Conservation (phyloP, 2,329 filamentous ascomycete genomes). For the Clonostachys chloroleuca region DNA sequence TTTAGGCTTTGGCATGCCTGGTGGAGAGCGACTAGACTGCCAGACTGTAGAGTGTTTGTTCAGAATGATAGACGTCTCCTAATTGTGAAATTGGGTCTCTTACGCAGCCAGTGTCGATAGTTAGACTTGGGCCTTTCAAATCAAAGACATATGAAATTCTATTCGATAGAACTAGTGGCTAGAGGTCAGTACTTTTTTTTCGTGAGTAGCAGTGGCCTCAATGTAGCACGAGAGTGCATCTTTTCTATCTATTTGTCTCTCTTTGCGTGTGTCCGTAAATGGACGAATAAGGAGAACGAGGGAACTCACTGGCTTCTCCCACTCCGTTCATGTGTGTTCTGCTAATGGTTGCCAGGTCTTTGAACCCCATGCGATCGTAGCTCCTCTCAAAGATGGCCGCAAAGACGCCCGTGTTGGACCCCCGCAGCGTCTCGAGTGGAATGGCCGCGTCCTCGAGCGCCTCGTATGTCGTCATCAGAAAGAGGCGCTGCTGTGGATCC, state of each 20-base stretch:
- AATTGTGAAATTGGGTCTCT: too few species aligned
- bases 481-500: conserved; percentile 42
- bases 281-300: too few species aligned
- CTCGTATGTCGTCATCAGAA: conserved; percentile 33
- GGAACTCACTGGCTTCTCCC: conserved; percentile 3
- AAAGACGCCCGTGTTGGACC: conserved; percentile 30
- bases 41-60: conserved; percentile 10
- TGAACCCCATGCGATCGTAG: conserved; percentile 11
- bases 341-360: background rate
- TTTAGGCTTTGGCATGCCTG: conserved; percentile 24
- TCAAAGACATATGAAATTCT: conserved; percentile 30
- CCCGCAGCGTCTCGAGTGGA: conserved; percentile 8
- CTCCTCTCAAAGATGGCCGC: conserved; percentile 24
- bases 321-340: conserved; percentile 20
- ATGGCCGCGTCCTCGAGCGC: conserved; percentile 28
- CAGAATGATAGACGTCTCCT: too few species aligned
- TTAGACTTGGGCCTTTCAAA: conserved; percentile 23
- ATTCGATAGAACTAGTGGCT: conserved; percentile 19
- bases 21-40: conserved; percentile 20
- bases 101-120: conserved; percentile 26
- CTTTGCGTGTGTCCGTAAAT: too few species aligned
- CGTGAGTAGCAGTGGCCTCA: too few species aligned
- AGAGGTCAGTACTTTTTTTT: too few species aligned
- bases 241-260: too few species aligned
- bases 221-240: too few species aligned